Conservation (phyloP, 208 protist species). For the Strigomonas culicis region DNA sequence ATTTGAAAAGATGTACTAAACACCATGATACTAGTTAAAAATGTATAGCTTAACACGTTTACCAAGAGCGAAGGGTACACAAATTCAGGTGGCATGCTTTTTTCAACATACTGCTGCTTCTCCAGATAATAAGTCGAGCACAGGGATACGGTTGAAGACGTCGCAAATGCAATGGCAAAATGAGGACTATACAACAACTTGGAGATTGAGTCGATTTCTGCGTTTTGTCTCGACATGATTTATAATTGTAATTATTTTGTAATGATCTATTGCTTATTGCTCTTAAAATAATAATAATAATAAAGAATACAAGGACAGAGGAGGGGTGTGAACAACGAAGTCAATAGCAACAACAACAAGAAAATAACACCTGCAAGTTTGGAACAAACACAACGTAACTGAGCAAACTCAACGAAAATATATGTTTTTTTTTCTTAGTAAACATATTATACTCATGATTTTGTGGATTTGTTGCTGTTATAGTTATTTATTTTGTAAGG, state of each 20-base stretch:
- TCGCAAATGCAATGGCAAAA: constrained; percentile 21
- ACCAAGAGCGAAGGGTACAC: constrained; percentile 15
- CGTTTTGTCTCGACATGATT: constrained; percentile 11
- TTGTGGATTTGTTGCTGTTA: too few species aligned
- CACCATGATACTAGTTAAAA: constrained; percentile 10
- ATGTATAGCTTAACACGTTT: constrained; percentile 16
- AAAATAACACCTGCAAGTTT: constrained; percentile 1
- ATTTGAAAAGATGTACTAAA: constrained; percentile 20
- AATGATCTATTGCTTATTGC: neutral
- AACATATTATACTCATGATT: too few species aligned
- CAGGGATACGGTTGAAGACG: constrained; percentile 8
- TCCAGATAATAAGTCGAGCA: constrained; percentile 20
- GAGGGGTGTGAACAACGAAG: constrained; percentile 11
- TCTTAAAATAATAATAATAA: neutral
- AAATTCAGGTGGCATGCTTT: constrained; percentile 7
- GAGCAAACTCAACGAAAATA: too few species aligned
- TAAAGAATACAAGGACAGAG: neutral
- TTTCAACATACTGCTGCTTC: constrained; percentile 12
- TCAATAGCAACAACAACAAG: constrained; percentile 6
- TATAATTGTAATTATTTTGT: neutral
- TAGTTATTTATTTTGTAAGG: too few species aligned
- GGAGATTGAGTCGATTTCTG: constrained; percentile 17
- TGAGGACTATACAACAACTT: constrained; percentile 13
- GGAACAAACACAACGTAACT: neutral
- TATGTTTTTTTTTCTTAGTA: too few species aligned